Percentiles rank a stretch among this genome's conserved stretches.
Evolutionary conservation across 176 grass and related monocot species (phyloP).

Genomic region (Musa schizocarpa): DNA sequence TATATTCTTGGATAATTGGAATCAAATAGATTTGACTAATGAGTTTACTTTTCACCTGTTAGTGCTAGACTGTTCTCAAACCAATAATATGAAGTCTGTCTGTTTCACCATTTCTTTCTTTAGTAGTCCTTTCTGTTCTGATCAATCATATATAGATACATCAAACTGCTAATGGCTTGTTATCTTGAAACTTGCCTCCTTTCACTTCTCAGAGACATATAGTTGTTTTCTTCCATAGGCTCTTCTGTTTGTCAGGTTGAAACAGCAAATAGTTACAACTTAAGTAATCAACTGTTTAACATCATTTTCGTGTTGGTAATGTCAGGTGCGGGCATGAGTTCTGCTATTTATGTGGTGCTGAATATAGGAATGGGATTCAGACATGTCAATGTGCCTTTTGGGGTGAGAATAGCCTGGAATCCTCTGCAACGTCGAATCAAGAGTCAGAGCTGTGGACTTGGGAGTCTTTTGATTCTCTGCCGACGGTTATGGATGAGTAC

Average conservation of each 20-base stretch:
- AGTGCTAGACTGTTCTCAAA: no score
- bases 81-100: no score
- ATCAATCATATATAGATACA: not conserved
- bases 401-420: slow-evolving; percentile 36
- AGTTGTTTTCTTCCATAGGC: not conserved
- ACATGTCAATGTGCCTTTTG: slow-evolving; percentile 85
- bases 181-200: not conserved
- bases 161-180: not conserved
- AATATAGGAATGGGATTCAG: slow-evolving; percentile 62
- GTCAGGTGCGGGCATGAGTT: slow-evolving; percentile 97
- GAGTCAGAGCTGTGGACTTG: slow-evolving; percentile 76
- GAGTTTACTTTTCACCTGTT: not conserved
- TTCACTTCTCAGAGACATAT: not conserved
- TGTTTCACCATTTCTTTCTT: not conserved
- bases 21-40: no score
- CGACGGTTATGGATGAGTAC: slow-evolving; percentile 58
- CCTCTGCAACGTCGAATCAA: slow-evolving; percentile 28
- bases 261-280: not conserved
- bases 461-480: slow-evolving; percentile 80
- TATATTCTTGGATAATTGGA: no score
- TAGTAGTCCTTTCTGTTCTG: not conserved
- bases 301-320: not conserved
- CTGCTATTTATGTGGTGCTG: slow-evolving; percentile 76
- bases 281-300: slow-evolving; percentile 1
- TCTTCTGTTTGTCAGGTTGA: not conserved